These are phyloP conservation scores for Trametes sp. DNA, from an alignment of 1,284 basidiomycete genomes.

Conservation along the genomic window DNA sequence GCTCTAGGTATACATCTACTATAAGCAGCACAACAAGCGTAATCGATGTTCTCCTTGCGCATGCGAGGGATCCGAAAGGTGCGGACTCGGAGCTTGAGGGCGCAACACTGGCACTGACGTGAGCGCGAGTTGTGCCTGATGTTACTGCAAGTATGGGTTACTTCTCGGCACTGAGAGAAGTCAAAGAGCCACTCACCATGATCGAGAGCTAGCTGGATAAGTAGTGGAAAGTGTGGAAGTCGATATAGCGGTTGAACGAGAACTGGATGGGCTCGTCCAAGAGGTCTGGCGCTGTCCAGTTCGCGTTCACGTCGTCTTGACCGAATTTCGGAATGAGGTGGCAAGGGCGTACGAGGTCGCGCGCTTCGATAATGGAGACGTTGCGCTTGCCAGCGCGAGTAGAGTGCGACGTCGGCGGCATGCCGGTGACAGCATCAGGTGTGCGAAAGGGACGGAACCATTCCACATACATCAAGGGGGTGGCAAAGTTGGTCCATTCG, in stretches of 20 bases:
- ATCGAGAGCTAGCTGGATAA: no score
- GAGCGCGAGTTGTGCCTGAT: no score
- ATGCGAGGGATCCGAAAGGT: no score
- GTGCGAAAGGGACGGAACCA: conserved; percentile 10
- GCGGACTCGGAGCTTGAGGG: no score
- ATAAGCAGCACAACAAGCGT: no score
- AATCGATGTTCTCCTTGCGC: no score
- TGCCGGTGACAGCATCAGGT: neutral
- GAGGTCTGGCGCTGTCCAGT: neutral
- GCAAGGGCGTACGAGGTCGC: conserved; percentile 6
- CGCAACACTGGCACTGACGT: no score
- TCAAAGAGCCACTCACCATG: no score
- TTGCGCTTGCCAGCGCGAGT: neutral
- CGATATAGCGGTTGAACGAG: conserved; percentile 4
- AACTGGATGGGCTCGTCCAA: conserved; percentile 3
- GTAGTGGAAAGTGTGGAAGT: conserved; percentile 6
- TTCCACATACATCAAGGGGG: conserved; percentile 5
- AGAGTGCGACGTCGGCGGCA: conserved; percentile 3
- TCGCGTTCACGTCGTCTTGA: neutral
- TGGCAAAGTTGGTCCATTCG: neutral
- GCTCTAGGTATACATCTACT: no score
- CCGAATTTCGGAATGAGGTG: conserved; percentile 10
- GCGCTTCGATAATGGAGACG: neutral
- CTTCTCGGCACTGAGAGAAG: no score
- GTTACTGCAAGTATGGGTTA: no score